Conservation (phyloP, 768 basidiomycete genomes). For the Boletus subparvulus region DNA sequence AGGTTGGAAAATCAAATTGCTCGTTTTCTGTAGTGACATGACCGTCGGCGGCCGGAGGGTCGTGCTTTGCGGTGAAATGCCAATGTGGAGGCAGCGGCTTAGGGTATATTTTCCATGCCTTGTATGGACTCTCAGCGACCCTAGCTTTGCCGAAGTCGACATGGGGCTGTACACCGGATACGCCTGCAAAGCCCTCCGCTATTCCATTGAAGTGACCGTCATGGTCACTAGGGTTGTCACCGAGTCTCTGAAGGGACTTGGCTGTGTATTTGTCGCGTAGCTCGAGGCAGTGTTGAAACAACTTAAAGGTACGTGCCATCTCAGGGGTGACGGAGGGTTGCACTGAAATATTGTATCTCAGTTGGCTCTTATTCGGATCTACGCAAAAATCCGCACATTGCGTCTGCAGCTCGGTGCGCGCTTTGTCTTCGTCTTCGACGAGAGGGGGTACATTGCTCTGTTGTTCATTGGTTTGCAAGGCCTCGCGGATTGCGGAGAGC, state of each 20-base stretch:
- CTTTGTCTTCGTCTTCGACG: constrained; percentile 39
- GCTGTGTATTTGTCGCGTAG: constrained; percentile 95
- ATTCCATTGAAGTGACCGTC: constrained; percentile 77
- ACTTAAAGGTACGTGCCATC: constrained; percentile 57
- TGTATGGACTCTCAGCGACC: constrained; percentile 34
- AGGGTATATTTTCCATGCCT: constrained; percentile 89
- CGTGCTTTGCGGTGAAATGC: constrained; percentile 71
- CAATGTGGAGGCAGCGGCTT: constrained; percentile 93
- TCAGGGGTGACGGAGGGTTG: constrained; percentile 39
- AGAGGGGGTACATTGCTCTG: constrained; percentile 17
- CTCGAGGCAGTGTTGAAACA: constrained; percentile 82
- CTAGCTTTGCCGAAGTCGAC: constrained; percentile 36
- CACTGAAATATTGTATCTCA: constrained; percentile 15
- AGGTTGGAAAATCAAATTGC: constrained; percentile 72
- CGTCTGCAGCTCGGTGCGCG: constrained; percentile 29
- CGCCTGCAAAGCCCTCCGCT: constrained; percentile 57
- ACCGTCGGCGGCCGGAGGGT: constrained; percentile 44
- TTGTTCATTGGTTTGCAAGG: constrained; percentile 22
- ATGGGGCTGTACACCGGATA: constrained; percentile 68
- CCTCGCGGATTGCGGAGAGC: constrained; percentile 36
- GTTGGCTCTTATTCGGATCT: neutral
- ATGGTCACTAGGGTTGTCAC: constrained; percentile 92
- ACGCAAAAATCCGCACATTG: constrained; percentile 28
- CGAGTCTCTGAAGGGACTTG: constrained; percentile 84
- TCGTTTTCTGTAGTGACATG: constrained; percentile 29